Percentiles rank a stretch among this genome's conserved stretches.
Conservation (phyloP, 2,329 filamentous ascomycete genomes). For the Dichotomopilus funicola region DNA sequence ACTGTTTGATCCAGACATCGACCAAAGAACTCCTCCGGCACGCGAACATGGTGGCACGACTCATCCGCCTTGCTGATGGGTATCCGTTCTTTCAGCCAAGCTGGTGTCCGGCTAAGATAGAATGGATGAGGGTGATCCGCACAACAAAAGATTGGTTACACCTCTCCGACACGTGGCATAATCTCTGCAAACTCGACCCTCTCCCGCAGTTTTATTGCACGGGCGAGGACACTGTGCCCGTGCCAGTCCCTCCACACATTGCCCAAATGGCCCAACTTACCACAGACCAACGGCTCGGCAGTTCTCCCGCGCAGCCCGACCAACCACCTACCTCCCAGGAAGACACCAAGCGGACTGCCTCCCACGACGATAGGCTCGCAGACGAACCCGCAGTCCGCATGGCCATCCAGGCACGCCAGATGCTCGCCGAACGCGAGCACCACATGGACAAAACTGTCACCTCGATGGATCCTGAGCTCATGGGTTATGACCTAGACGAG, state of each 20-base stretch:
- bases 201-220: conserved; percentile 33
- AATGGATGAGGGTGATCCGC: conserved; percentile 73
- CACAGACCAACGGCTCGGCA: conserved; percentile 18
- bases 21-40: conserved; percentile 71
- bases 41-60: conserved; percentile 72
- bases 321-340: conserved; percentile 58
- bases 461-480: conserved; percentile 17
- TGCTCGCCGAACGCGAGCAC: conserved; percentile 49
- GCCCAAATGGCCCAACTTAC: conserved; percentile 28
- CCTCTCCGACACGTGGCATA: conserved; percentile 61
- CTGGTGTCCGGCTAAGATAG: conserved; percentile 63
- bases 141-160: conserved; percentile 64
- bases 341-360: conserved; percentile 30
- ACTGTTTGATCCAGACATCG: conserved; percentile 73
- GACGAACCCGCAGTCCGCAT: conserved; percentile 61
- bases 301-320: conserved; percentile 35
- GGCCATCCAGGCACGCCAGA: conserved; percentile 55
- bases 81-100: conserved; percentile 74
- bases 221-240: conserved; percentile 2
- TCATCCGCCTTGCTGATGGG: conserved; percentile 67
- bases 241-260: conserved; percentile 3
- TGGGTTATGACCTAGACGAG: conserved; percentile 27
- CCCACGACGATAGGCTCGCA: conserved; percentile 60
- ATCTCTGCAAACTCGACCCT: conserved; percentile 57
- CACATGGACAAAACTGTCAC: conserved; percentile 20